These are phyloP conservation scores for Saccharomycopsis amapae DNA, from an alignment of 805 yeast species.

Conservation along the genomic window DNA sequence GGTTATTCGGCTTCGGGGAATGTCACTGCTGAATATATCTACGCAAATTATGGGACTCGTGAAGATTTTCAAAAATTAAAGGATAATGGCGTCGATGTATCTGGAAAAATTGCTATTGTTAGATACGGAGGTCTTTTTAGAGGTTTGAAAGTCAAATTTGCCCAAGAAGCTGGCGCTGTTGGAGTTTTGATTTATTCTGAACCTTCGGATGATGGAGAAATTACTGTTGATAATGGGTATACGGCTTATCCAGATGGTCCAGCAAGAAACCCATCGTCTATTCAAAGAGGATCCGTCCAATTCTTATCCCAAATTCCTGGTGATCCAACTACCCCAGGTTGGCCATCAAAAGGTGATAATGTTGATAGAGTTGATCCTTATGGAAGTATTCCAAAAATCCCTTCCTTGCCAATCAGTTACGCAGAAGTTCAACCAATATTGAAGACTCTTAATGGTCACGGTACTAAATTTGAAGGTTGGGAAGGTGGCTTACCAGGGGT, in stretches of 20 bases:
- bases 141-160: constrained; percentile 70
- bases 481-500: constrained; percentile 37
- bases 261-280: constrained; percentile 68
- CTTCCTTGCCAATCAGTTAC: constrained; percentile 63
- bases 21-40: constrained; percentile 58
- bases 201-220: constrained; percentile 52
- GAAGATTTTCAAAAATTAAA: constrained; percentile 49
- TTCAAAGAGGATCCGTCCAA: constrained; percentile 71
- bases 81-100: constrained; percentile 40
- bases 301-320: constrained; percentile 59
- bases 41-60: constrained; percentile 61
- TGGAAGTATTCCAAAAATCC: constrained; percentile 52
- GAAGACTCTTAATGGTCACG: constrained; percentile 50
- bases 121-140: constrained; percentile 63
- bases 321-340: constrained; percentile 74
- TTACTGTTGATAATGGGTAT: constrained; percentile 50
- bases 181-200: constrained; percentile 66
- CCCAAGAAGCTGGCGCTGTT: constrained; percentile 61
- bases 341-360: constrained; percentile 43
- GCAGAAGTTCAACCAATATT: constrained; percentile 59
- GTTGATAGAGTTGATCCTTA: constrained; percentile 44
- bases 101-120: constrained; percentile 56
- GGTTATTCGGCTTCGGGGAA: constrained; percentile 74
- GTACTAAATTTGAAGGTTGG: constrained; percentile 39
- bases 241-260: constrained; percentile 68